These are phyloP conservation scores for Centaurea solstitialis DNA, from an alignment of 129 eudicot genomes.

Conservation along the genomic window DNA sequence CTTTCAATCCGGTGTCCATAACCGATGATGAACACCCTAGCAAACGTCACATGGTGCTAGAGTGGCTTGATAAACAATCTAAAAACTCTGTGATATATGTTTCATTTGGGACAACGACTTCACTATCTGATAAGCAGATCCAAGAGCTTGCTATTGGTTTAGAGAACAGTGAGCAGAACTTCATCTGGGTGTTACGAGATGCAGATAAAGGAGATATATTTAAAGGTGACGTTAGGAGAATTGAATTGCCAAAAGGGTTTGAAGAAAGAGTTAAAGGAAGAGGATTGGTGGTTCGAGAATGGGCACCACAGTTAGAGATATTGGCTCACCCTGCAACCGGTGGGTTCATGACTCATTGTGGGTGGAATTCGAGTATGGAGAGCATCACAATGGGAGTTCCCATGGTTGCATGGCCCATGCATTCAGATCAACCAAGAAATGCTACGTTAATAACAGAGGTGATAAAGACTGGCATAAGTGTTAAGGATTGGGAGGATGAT, in stretches of 20 bases:
- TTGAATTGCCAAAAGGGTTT: constrained; percentile 52
- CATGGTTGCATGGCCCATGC: constrained; percentile 61
- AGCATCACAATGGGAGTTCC: constrained; percentile 64
- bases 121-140: constrained; percentile 46
- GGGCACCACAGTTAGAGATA: constrained; percentile 69
- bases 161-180: constrained; percentile 55
- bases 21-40: not conserved
- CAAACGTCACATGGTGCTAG: constrained; percentile 27
- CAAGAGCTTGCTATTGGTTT: constrained; percentile 51
- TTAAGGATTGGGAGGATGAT: constrained; percentile 26
- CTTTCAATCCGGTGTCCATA: constrained; percentile 41
- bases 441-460: constrained; percentile 33
- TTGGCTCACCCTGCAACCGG: constrained; percentile 52
- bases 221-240: constrained; percentile 11
- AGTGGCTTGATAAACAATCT: constrained; percentile 60
- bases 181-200: constrained; percentile 68
- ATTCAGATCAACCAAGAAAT: constrained; percentile 59
- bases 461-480: constrained; percentile 34
- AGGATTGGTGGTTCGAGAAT: constrained; percentile 50
- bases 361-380: constrained; percentile 70
- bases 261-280: constrained; percentile 39
- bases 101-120: constrained; percentile 55
- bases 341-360: constrained; percentile 71
- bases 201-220: constrained; percentile 61
- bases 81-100: constrained; percentile 45